phyloP scores from a whole-genome alignment of 2,329 filamentous ascomycete genomes.

The Saccharata proteae region DNA sequence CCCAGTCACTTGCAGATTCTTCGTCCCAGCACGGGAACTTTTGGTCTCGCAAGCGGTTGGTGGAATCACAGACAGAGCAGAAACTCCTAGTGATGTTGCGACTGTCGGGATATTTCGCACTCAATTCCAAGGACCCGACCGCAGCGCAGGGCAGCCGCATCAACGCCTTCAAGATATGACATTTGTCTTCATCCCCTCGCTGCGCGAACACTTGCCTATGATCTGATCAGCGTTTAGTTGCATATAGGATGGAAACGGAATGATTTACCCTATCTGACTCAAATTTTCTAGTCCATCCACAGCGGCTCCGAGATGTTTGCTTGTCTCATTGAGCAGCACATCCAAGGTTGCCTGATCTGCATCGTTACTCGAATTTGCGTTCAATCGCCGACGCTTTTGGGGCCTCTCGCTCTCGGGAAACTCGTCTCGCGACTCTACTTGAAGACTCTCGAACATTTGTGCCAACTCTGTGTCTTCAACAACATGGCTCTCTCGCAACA shows the following conservation, averaged over 20 bases:
- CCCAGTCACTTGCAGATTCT: slow-evolving; percentile 10
- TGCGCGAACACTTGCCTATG: neutral
- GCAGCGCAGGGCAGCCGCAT: slow-evolving; percentile 7
- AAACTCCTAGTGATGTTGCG: slow-evolving; percentile 1
- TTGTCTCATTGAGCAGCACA: no score
- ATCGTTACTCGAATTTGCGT: slow-evolving; percentile 1
- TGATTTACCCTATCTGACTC: no score
- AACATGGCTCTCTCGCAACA: no score
- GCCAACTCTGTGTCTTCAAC: slow-evolving; percentile 4
- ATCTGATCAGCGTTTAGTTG: neutral
- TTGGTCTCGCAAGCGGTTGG: neutral
- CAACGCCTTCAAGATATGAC: slow-evolving; percentile 1
- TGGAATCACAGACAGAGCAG: slow-evolving; percentile 6
- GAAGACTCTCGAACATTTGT: slow-evolving; percentile 1
- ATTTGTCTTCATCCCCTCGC: slow-evolving; percentile 1
- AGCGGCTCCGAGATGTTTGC: no score
- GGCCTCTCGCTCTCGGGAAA: slow-evolving; percentile 6
- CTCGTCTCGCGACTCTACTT: slow-evolving; percentile 1
- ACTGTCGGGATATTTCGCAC: no score
- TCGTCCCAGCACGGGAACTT: neutral
- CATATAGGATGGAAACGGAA: neutral
- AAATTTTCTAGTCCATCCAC: no score
- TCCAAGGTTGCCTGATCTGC: neutral
- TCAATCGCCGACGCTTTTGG: slow-evolving; percentile 5
- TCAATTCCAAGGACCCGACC: slow-evolving; percentile 2